Percentiles rank a stretch among this genome's conserved stretches.
These are phyloP conservation scores for Ustilago cynodontis DNA, from an alignment of 1,284 basidiomycete species.

Conservation along the genomic window DNA sequence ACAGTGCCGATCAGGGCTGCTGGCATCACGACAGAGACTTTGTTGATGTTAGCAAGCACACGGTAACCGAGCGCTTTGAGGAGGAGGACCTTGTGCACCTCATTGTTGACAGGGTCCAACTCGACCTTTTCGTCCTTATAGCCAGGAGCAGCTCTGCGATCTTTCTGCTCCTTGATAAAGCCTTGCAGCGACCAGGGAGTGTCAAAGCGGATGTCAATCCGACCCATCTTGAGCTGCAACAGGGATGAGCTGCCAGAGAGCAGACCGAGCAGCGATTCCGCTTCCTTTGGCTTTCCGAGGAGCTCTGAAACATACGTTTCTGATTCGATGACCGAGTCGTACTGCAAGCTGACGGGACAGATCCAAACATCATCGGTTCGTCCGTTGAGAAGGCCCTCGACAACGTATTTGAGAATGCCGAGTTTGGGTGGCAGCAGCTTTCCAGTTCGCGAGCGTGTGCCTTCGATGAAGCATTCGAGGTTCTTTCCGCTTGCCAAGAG, in stretches of 20 bases:
- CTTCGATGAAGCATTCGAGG: slow-evolving; percentile 70
- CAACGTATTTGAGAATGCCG: slow-evolving; percentile 71
- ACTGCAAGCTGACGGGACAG: slow-evolving; percentile 70
- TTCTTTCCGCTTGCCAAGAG: slow-evolving; percentile 68
- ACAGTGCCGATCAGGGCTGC: slow-evolving; percentile 70
- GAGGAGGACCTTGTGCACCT: slow-evolving; percentile 61
- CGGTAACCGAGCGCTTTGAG: slow-evolving; percentile 70
- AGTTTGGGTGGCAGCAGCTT: slow-evolving; percentile 71
- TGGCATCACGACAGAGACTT: slow-evolving; percentile 70
- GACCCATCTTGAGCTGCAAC: slow-evolving; percentile 68
- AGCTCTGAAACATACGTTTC: slow-evolving; percentile 70
- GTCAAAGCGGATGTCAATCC: slow-evolving; percentile 71
- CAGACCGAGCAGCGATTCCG: slow-evolving; percentile 69
- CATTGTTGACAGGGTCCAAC: slow-evolving; percentile 53
- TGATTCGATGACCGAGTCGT: slow-evolving; percentile 71
- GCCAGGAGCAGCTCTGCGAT: slow-evolving; percentile 48
- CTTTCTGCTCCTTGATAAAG: slow-evolving; percentile 67
- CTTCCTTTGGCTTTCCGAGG: slow-evolving; percentile 71
- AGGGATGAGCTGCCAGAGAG: slow-evolving; percentile 67
- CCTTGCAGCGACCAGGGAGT: slow-evolving; percentile 70
- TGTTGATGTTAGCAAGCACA: slow-evolving; percentile 70
- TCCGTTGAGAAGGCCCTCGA: slow-evolving; percentile 66
- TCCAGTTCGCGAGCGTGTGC: slow-evolving; percentile 70
- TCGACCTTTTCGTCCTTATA: slow-evolving; percentile 40
- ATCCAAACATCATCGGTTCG: slow-evolving; percentile 69